Evolutionary conservation across 2,329 filamentous ascomycete species (phyloP).

Genomic region (Colletotrichum eremochloae): DNA sequence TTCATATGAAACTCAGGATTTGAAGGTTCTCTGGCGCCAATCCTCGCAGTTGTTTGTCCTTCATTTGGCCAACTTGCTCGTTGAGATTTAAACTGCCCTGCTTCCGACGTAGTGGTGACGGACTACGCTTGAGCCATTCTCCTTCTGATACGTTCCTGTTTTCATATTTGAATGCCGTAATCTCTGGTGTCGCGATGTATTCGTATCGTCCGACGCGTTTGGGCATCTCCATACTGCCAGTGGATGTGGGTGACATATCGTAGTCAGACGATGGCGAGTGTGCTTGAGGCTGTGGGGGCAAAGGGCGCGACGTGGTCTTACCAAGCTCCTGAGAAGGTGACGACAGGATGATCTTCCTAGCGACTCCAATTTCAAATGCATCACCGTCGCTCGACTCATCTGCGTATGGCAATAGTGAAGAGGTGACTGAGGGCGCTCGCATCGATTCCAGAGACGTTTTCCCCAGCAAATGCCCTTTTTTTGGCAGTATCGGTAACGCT

Average conservation of each 20-base stretch:
- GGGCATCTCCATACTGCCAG: not conserved
- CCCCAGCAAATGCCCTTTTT: constrained; percentile 38
- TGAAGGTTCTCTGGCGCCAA: not conserved
- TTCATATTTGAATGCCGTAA: constrained; percentile 11
- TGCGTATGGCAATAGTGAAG: constrained; percentile 45
- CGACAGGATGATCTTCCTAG: constrained; percentile 37
- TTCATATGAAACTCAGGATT: not conserved
- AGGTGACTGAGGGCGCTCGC: constrained; percentile 44
- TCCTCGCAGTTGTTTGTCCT: not conserved
- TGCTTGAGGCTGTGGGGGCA: constrained; percentile 5
- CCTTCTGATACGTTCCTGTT: constrained; percentile 36
- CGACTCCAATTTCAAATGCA: constrained; percentile 46
- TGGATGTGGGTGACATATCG: constrained; percentile 43
- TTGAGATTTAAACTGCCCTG: constrained; percentile 14
- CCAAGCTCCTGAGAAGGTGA: not conserved
- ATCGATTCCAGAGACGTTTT: constrained; percentile 41
- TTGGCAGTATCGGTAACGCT: constrained; percentile 49
- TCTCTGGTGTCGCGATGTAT: not conserved
- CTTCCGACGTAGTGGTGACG: constrained; percentile 41
- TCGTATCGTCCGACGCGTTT: constrained; percentile 6
- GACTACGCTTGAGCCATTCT: constrained; percentile 43
- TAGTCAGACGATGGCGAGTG: constrained; percentile 45
- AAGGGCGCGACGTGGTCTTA: not conserved
- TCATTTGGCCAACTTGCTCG: not conserved
- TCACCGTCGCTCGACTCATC: constrained; percentile 43